phyloP scores from a whole-genome alignment of 176 grass and related monocot species.

The Cenchrus purpureus region DNA sequence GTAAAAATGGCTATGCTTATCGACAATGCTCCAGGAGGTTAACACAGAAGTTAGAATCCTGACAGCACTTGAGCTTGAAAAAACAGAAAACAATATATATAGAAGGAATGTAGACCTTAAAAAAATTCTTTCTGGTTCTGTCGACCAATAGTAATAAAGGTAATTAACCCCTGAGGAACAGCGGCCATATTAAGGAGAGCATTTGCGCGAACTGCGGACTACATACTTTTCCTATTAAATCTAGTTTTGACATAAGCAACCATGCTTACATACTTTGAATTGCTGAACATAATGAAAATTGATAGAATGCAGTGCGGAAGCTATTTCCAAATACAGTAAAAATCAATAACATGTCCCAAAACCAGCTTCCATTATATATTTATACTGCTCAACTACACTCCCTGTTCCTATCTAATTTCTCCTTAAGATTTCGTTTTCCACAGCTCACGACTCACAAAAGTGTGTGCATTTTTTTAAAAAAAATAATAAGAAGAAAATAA shows the following conservation, averaged over 20 bases:
- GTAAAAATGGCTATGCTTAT: neutral
- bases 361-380: neutral
- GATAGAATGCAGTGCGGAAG: neutral
- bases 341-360: neutral
- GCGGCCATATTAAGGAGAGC: neutral
- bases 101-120: neutral
- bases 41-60: neutral
- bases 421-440: neutral
- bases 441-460: neutral
- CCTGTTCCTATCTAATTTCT: neutral
- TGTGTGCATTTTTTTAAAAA: neutral
- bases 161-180: neutral
- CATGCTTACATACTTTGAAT: neutral
- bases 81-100: neutral
- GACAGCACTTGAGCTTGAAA: neutral
- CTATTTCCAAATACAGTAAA: neutral
- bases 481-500: neutral
- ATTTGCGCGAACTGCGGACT: neutral
- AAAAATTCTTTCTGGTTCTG: neutral
- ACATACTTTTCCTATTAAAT: neutral
- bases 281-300: neutral
- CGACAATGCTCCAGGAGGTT: neutral
- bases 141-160: neutral
- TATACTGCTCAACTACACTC: neutral
- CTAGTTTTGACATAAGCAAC: neutral